Percentiles rank a stretch among this genome's conserved stretches.
Conservation (phyloP, 257 asterid species). For the Fraxinus excelsior region DNA sequence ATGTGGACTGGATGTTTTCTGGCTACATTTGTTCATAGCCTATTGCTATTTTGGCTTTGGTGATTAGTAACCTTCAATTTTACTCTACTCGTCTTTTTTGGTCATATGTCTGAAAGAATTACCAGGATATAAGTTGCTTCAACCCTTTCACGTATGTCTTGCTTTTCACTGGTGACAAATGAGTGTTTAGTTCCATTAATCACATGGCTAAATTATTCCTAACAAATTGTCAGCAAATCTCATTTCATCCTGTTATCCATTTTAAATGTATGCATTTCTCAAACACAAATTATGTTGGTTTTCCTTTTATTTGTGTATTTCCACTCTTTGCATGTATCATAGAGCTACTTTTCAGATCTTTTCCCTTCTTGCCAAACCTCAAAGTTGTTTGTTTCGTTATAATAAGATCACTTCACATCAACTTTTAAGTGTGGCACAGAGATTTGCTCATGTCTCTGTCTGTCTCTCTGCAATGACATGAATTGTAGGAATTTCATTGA, state of each 20-base stretch:
- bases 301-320: neutral
- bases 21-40: neutral
- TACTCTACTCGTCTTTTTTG: neutral
- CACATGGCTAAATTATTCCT: neutral
- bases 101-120: neutral
- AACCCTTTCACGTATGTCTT: neutral
- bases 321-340: neutral
- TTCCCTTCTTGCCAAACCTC: neutral
- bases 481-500: neutral
- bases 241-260: neutral
- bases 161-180: neutral
- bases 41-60: slow-evolving; percentile 11
- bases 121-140: neutral
- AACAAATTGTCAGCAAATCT: neutral
- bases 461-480: neutral
- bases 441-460: neutral
- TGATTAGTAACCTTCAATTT: slow-evolving; percentile 1
- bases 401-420: neutral
- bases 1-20: neutral
- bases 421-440: neutral
- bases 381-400: neutral
- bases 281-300: neutral
- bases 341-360: too few relatives aligned
- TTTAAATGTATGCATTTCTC: too few relatives aligned
- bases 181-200: neutral